These are phyloP conservation scores for Pseudocercospora macadamiae DNA, from an alignment of 2,329 filamentous ascomycete genomes.

Conservation along the genomic window DNA sequence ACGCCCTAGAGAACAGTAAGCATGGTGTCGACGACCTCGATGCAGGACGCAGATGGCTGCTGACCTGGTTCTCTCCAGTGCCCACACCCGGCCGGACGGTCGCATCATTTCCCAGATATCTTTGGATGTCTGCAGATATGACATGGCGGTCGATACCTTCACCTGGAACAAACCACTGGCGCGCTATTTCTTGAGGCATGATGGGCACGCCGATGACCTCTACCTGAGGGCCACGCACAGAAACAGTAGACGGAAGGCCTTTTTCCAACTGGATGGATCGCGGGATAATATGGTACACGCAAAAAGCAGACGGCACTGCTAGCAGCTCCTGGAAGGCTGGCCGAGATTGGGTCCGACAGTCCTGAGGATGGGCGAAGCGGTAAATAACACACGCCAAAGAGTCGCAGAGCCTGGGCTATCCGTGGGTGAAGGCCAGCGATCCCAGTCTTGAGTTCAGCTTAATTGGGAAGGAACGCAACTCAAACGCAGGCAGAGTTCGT, in stretches of 20 bases:
- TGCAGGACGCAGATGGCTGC: conserved; percentile 28
- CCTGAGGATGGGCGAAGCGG: conserved; percentile 5
- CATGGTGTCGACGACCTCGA: conserved; percentile 8
- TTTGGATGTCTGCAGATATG: conserved; percentile 57
- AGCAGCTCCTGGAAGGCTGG: conserved; percentile 5
- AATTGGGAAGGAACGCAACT: conserved; percentile 17
- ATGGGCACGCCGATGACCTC: conserved; percentile 17
- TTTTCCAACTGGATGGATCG: background rate
- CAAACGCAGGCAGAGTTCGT: conserved; percentile 20
- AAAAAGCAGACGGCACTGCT: conserved; percentile 1
- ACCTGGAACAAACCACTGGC: conserved; percentile 54
- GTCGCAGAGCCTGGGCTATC: conserved; percentile 17
- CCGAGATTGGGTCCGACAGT: conserved; percentile 9
- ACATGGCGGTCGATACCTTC: conserved; percentile 56
- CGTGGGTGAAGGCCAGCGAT: conserved; percentile 21
- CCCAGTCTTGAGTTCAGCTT: conserved; percentile 16
- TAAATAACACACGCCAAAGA: conserved; percentile 19
- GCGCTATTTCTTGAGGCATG: conserved; percentile 42
- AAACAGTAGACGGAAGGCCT: background rate
- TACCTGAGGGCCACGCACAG: background rate
- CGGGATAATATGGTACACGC: background rate
- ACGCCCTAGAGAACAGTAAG: conserved; percentile 42
- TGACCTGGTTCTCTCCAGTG: conserved; percentile 50
- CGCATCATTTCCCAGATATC: conserved; percentile 55
- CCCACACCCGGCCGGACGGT: conserved; percentile 52